Evolutionary conservation across 306 rosid genomes (phyloP).

Genomic region (Ormosia emarginata): DNA sequence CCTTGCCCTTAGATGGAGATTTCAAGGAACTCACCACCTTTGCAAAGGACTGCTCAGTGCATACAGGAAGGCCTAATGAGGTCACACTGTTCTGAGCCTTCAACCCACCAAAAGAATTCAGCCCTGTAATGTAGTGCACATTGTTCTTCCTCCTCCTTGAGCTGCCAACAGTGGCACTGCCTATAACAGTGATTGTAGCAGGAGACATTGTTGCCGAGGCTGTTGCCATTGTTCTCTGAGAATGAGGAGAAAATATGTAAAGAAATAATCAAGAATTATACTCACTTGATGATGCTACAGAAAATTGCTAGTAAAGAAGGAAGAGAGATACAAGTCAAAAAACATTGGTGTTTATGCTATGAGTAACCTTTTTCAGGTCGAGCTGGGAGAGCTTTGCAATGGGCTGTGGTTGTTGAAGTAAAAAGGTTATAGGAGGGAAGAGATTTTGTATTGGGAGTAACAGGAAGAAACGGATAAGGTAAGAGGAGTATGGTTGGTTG

Average conservation of each 20-base stretch:
- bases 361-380: background rate
- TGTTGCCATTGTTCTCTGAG: slow-evolving; percentile 44
- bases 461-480: slow-evolving; percentile 46
- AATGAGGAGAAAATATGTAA: background rate
- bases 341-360: background rate
- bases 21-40: slow-evolving; percentile 57
- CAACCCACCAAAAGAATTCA: slow-evolving; percentile 58
- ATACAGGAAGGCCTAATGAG: slow-evolving; percentile 43
- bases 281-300: background rate
- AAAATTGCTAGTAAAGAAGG: background rate
- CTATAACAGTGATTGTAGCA: slow-evolving; percentile 32
- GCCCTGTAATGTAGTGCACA: slow-evolving; percentile 45
- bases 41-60: slow-evolving; percentile 57
- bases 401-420: background rate
- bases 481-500: slow-evolving; percentile 40
- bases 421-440: slow-evolving; percentile 9
- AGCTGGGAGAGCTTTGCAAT: background rate
- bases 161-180: slow-evolving; percentile 23
- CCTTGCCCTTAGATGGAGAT: slow-evolving; percentile 37
- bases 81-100: slow-evolving; percentile 52
- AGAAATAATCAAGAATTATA: background rate
- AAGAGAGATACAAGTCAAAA: background rate
- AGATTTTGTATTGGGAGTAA: slow-evolving; percentile 22
- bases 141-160: slow-evolving; percentile 31
- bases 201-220: slow-evolving; percentile 48